A percentile compares a stretch with the other conserved stretches of the same genome.
Conservation (phyloP, 2,329 filamentous ascomycete genomes). For the Penicillium hesseltinei region DNA sequence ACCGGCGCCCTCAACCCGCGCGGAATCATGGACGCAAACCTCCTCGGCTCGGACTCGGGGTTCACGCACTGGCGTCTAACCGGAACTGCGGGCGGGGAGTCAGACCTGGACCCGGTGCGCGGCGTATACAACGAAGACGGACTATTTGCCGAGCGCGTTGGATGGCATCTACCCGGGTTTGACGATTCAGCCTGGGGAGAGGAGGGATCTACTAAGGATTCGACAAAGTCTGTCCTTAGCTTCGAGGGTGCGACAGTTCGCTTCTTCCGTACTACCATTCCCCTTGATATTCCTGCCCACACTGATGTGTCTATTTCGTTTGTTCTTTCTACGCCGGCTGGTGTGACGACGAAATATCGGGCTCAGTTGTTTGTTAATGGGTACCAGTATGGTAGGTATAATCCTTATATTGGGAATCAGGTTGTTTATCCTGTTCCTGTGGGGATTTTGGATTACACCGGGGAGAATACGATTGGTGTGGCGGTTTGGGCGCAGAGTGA, state of each 20-base stretch:
- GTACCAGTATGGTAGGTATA: constrained; percentile 62
- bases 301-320: constrained; percentile 60
- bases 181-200: constrained; percentile 48
- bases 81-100: constrained; percentile 55
- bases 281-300: constrained; percentile 51
- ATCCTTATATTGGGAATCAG: constrained; percentile 62
- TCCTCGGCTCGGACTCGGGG: constrained; percentile 45
- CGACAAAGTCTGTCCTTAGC: constrained; percentile 35
- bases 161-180: constrained; percentile 59
- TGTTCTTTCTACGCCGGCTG: constrained; percentile 48
- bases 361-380: constrained; percentile 63
- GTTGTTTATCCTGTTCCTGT: constrained; percentile 59
- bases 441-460: constrained; percentile 58
- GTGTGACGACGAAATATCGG: constrained; percentile 44
- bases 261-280: constrained; percentile 56
- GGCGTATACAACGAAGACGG: constrained; percentile 59
- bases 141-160: constrained; percentile 57
- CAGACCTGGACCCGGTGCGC: constrained; percentile 55
- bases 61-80: constrained; percentile 60
- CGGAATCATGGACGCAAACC: constrained; percentile 48
- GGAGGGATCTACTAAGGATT: constrained; percentile 23
- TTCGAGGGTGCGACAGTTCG: constrained; percentile 53
- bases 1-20: constrained; percentile 31
- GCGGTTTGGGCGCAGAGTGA: constrained; percentile 60
- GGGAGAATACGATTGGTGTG: constrained; percentile 57